Evolutionary conservation across 768 basidiomycete genomes (phyloP), one percentile per base, ranked within the genome.

Genomic region (Auriscalpium microsporum): DNA sequence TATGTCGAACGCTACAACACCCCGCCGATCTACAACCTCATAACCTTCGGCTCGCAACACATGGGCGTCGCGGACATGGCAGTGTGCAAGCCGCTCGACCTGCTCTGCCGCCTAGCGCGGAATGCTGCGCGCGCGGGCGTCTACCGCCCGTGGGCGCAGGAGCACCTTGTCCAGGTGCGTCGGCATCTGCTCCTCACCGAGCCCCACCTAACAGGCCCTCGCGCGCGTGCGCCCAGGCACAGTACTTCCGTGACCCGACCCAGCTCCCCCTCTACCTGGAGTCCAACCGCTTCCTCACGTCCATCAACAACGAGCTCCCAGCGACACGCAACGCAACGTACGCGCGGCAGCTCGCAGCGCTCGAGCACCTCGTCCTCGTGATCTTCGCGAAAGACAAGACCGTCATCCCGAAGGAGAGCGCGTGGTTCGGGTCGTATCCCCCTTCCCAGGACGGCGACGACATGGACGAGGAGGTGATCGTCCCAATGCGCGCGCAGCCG

Each of bases 31-130:
- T 73, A 84, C 67, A 94, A 92, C 67, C 79, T 94, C 59, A 80
- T 94, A 48, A 91, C 90, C 0, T 92, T 94, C 65, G 91, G 90
- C 46, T 83, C 87, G 17, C 90, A 90, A 57, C 90, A 92, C 64
- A 89, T 90, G 84, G 90, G 90, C 28, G 75, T 92, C 40, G 83
- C 87, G 7, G 88, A 90, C 64, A 72, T 92, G 16, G 86, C 90
- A 0, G 35, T 63, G 1, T 94, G 91, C 64, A 66, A 72, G 33
- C 69, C 81, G 3, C 78, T 72, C 63, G 90, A 93, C 64, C 61
- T 90, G 10, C 56, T 87, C 23, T 93, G 90, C 68, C 79, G 83
- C 59, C 62, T 83, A 36, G 86, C 86, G 23, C 77, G 84, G 35
- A 75, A 78, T 33, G 80, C 82, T 2, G 78, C 77, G 3, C 81